Evolutionary conservation across 768 basidiomycete species (phyloP).

Genomic region (Kondoa subrosea): DNA sequence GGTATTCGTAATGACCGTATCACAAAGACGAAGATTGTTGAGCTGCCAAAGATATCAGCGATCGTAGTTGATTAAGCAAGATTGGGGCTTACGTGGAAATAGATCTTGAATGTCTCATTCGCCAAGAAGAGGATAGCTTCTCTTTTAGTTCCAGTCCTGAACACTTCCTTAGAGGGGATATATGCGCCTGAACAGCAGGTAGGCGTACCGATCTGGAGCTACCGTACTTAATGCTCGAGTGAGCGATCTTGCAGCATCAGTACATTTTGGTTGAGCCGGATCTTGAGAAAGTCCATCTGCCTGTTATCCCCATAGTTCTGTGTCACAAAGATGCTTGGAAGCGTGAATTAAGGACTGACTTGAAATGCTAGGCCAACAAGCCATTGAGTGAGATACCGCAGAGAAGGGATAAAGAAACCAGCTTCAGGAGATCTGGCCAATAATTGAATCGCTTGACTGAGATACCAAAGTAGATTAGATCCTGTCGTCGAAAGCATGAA

Average conservation of each 20-base stretch:
- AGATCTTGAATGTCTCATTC: constrained; percentile 26
- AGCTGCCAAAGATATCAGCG: constrained; percentile 9
- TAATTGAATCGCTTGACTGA: constrained; percentile 13
- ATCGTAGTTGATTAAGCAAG: neutral
- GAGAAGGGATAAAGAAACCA: constrained; percentile 24
- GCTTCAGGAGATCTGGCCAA: constrained; percentile 20
- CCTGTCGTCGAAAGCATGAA: neutral
- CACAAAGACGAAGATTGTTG: constrained; percentile 25
- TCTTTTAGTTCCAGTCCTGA: constrained; percentile 15
- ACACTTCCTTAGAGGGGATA: neutral
- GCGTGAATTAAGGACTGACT: constrained; percentile 5
- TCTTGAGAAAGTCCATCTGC: constrained; percentile 20
- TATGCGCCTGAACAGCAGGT: neutral
- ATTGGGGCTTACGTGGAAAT: constrained; percentile 20
- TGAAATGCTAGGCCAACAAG: constrained; percentile 17
- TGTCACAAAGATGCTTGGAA: too few species aligned
- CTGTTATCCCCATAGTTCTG: too few species aligned
- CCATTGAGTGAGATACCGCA: constrained; percentile 17
- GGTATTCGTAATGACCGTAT: constrained; percentile 26
- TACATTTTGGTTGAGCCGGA: constrained; percentile 17
- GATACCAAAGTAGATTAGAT: neutral
- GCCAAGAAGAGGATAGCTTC: constrained; percentile 27
- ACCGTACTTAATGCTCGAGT: constrained; percentile 22
- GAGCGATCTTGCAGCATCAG: constrained; percentile 20
- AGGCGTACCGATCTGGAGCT: constrained; percentile 21